Conservation (phyloP, 345 rosid genomes). For the Cardamine resedifolia region DNA sequence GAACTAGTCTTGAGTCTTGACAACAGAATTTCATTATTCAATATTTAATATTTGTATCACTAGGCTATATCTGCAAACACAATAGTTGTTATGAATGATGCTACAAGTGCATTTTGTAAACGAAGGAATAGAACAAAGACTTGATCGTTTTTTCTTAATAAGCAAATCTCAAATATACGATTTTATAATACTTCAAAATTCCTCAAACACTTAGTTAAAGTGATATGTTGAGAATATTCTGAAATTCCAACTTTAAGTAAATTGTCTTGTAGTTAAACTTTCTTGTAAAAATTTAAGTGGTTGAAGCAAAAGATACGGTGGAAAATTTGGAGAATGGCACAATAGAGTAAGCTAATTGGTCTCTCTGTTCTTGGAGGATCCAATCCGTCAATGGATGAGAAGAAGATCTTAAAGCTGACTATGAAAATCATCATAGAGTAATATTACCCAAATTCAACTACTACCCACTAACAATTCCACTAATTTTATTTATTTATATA, state of each 20-base stretch:
- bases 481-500: not conserved
- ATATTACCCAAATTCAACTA: constrained; percentile 39
- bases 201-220: constrained; percentile 4
- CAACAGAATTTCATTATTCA: not conserved
- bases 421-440: constrained; percentile 29
- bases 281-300: constrained; percentile 28
- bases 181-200: not conserved
- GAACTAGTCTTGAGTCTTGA: not conserved
- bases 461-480: constrained; percentile 43
- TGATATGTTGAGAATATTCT: constrained; percentile 22
- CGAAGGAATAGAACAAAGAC: not conserved
- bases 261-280: constrained; percentile 14
- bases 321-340: constrained; percentile 24
- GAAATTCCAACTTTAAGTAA: constrained; percentile 23
- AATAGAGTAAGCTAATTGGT: constrained; percentile 36
- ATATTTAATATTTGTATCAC: not conserved
- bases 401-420: constrained; percentile 36
- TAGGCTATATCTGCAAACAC: not conserved
- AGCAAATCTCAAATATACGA: not conserved
- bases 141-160: not conserved
- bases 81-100: not conserved
- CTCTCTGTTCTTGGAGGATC: constrained; percentile 34
- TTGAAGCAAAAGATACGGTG: constrained; percentile 29
- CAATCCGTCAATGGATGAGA: constrained; percentile 37
- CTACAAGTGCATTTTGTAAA: not conserved